Percentiles rank a stretch among this genome's conserved stretches.
Evolutionary conservation across 495 filamentous ascomycete genomes (phyloP).

Genomic region (Aspergillus avenaceus): DNA sequence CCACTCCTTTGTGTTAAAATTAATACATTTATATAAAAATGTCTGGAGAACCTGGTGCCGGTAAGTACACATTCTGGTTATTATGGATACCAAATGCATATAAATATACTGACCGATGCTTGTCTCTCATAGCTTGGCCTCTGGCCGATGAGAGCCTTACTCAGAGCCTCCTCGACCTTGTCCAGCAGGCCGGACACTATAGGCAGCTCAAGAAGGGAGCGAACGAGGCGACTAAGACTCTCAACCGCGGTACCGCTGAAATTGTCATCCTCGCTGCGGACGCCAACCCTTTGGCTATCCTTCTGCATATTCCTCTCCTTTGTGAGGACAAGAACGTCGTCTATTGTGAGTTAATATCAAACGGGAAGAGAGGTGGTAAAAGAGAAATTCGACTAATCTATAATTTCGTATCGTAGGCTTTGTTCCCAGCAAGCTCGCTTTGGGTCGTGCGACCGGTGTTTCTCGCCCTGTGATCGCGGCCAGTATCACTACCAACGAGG

Average conservation of each 20-base stretch:
- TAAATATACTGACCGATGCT: too few species aligned
- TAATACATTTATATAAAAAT: conserved; percentile 21
- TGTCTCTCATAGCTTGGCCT: conserved; percentile 70
- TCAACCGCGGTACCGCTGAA: conserved; percentile 85
- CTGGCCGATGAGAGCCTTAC: conserved; percentile 77
- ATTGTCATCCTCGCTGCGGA: conserved; percentile 87
- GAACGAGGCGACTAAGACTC: conserved; percentile 74
- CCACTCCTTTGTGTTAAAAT: conserved; percentile 28
- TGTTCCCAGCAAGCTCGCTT: conserved; percentile 63
- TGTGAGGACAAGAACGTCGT: conserved; percentile 82
- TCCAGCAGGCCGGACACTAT: conserved; percentile 83
- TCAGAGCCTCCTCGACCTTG: conserved; percentile 77
- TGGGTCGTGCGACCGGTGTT: conserved; percentile 74
- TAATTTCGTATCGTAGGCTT: too few species aligned
- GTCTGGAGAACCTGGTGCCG: conserved; percentile 37
- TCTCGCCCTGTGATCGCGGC: conserved; percentile 80
- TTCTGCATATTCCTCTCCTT: conserved; percentile 87
- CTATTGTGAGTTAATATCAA: too few species aligned
- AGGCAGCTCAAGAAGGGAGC: conserved; percentile 84
- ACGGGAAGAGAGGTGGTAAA: too few species aligned
- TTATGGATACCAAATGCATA: conserved; percentile 9
- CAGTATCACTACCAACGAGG: conserved; percentile 90
- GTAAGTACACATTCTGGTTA: conserved; percentile 16
- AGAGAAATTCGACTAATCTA: too few species aligned
- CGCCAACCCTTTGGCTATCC: conserved; percentile 78